Base-by-base conservation (phyloP, 2,329 filamentous ascomycete species). In the Fusarium goolgardi region DNA sequence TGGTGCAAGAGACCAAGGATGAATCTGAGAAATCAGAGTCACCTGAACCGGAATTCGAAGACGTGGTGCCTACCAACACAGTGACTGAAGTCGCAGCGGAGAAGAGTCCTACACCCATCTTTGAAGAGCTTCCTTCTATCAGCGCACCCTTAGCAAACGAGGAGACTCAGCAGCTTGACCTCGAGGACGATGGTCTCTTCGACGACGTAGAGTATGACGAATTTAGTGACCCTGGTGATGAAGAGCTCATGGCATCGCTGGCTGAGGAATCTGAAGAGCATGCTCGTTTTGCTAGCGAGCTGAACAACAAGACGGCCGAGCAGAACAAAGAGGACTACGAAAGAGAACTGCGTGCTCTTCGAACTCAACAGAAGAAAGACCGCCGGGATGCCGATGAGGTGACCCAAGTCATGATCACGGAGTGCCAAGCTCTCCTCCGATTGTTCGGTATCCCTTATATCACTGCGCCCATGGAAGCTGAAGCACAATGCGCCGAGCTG, bases 391-490 rank as follows among this genome's bases (percentile, higher is more conserved):
- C 96, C 0, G 96, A 99, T 73, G 96, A 99, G 78, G 95, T 99
- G 6, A 97, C 94, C 0, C 92, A 97, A 70, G 91, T 95, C 70
- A 99, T 99, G 96, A 89, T 98, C 40, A 88, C 90, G 1, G 96
- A 99, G 79, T 98, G 96, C 68, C 96, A 99, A 76, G 91, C 96
- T 45, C 86, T 99, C 0, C 87, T 99, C 21, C 87, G 89, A 7
- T 86, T 97, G 11, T 99, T 99, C 77, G 96, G 96, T 1, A 88
- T 99, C 13, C 96, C 96, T 0, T 99, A 99, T 75, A 91, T 99
- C 71, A 99, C 95, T 0, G 96, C 96, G 0, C 96, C 96, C 0
- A 98, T 98, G 96, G 96, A 99, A 84, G 96, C 96, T 1, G 96
- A 99, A 83, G 96, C 96, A 0, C 96, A 99, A 77, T 99, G 96